phyloP scores from a whole-genome alignment of 257 asterid genomes.

The Lycium ferocissimum region DNA sequence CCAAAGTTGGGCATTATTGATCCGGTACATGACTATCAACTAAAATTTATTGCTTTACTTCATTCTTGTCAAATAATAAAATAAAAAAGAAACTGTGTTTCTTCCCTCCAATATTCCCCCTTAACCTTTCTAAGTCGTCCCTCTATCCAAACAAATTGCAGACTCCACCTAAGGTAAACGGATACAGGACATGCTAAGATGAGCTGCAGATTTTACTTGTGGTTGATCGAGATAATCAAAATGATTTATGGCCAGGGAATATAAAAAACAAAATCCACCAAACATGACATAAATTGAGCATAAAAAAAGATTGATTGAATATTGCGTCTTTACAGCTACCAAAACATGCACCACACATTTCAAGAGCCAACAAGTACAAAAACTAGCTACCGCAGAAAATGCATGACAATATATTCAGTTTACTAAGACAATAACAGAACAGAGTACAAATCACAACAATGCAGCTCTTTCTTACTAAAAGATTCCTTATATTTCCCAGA shows the following conservation, averaged over 20 bases:
- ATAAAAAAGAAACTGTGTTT: too few species aligned
- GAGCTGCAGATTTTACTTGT: neutral
- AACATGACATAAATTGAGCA: neutral
- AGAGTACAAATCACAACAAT: neutral
- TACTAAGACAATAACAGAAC: neutral
- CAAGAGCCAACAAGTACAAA: neutral
- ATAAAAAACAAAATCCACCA: neutral
- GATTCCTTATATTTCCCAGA: neutral
- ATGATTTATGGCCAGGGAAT: neutral
- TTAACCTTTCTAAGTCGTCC: too few species aligned
- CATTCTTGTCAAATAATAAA: too few species aligned
- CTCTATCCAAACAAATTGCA: too few species aligned
- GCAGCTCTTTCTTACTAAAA: neutral
- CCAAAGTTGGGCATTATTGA: too few species aligned
- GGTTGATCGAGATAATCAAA: neutral
- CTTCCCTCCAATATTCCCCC: too few species aligned
- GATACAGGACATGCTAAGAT: neutral
- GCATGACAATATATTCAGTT: neutral
- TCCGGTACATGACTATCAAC: too few species aligned
- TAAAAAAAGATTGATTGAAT: neutral
- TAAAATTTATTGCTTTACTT: too few species aligned
- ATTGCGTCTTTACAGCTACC: neutral
- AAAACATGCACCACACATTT: neutral
- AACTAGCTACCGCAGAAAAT: neutral
- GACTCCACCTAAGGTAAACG: neutral